phyloP scores from a whole-genome alignment of 352 stramenopile genomes.

The Globisporangium recalcitrans region DNA sequence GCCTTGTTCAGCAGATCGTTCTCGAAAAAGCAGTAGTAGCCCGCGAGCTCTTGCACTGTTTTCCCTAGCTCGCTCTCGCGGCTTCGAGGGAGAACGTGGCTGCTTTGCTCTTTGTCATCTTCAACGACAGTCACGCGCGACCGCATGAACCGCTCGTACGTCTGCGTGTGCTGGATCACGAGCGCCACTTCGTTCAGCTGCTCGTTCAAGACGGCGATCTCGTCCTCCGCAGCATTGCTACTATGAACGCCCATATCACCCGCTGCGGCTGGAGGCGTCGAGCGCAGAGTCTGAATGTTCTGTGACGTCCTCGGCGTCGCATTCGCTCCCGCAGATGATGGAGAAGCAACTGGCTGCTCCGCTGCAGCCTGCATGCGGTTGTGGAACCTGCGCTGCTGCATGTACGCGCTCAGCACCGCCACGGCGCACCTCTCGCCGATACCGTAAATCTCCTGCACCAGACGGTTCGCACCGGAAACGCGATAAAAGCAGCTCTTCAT shows the following conservation, averaged over 20 bases:
- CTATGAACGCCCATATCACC: slow-evolving; percentile 3
- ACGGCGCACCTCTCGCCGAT: slow-evolving; percentile 54
- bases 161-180: slow-evolving; percentile 86
- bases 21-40: slow-evolving; percentile 86
- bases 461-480: slow-evolving; percentile 43
- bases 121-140: slow-evolving; percentile 33
- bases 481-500: slow-evolving; percentile 44
- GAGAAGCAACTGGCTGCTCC: not conserved
- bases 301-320: slow-evolving; percentile 3
- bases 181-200: slow-evolving; percentile 84
- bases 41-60: slow-evolving; percentile 77
- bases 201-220: slow-evolving; percentile 70
- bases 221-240: slow-evolving; percentile 31
- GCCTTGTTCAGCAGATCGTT: slow-evolving; percentile 71
- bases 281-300: slow-evolving; percentile 4
- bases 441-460: slow-evolving; percentile 52
- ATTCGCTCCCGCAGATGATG: not conserved
- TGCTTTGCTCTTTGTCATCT: slow-evolving; percentile 9
- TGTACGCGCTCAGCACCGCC: slow-evolving; percentile 62
- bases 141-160: slow-evolving; percentile 85
- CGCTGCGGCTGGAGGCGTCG: slow-evolving; percentile 3
- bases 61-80: slow-evolving; percentile 76
- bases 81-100: slow-evolving; percentile 39
- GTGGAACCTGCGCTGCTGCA: slow-evolving; percentile 66
- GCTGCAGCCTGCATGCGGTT: slow-evolving; percentile 45